Evolutionary conservation across 2,329 filamentous ascomycete species (phyloP).

Genomic region (Chaetomium strumarium): DNA sequence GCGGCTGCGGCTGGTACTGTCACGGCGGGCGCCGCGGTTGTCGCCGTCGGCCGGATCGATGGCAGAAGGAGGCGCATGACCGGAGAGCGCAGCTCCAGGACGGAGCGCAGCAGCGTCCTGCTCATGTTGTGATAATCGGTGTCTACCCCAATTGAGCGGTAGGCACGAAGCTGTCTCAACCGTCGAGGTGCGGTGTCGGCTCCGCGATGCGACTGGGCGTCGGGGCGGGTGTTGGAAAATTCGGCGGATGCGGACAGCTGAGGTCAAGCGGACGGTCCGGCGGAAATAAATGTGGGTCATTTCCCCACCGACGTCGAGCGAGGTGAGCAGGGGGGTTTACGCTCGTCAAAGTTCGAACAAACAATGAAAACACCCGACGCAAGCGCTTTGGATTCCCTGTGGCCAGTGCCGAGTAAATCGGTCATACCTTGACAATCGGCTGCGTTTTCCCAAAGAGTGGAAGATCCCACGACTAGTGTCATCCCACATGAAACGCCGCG

Average conservation of each 20-base stretch:
- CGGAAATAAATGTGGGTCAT: not conserved
- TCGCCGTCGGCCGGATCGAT: slow-evolving; percentile 35
- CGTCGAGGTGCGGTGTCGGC: slow-evolving; percentile 12
- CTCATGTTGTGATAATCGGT: slow-evolving; percentile 37
- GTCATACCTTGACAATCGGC: no score
- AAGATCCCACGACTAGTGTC: no score
- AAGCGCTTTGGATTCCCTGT: no score
- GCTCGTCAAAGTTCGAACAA: no score
- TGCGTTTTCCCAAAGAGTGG: no score
- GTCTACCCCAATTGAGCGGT: slow-evolving; percentile 4
- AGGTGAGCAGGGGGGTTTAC: not conserved
- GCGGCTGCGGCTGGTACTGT: not conserved
- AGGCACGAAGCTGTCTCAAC: not conserved
- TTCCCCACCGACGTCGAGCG: not conserved
- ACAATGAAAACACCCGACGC: no score
- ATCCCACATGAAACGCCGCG: no score
- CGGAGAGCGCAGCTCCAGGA: slow-evolving; percentile 52
- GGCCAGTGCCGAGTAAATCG: no score
- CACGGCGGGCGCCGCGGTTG: not conserved
- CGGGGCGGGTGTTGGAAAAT: slow-evolving; percentile 7
- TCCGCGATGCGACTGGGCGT: slow-evolving; percentile 12
- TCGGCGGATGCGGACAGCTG: slow-evolving; percentile 8
- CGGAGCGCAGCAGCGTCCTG: slow-evolving; percentile 57
- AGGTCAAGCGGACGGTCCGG: not conserved
- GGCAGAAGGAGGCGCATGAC: slow-evolving; percentile 41